Percentiles rank a stretch among this genome's conserved stretches.
phyloP scores from a whole-genome alignment of 306 rosid species.

The Geum urbanum region DNA sequence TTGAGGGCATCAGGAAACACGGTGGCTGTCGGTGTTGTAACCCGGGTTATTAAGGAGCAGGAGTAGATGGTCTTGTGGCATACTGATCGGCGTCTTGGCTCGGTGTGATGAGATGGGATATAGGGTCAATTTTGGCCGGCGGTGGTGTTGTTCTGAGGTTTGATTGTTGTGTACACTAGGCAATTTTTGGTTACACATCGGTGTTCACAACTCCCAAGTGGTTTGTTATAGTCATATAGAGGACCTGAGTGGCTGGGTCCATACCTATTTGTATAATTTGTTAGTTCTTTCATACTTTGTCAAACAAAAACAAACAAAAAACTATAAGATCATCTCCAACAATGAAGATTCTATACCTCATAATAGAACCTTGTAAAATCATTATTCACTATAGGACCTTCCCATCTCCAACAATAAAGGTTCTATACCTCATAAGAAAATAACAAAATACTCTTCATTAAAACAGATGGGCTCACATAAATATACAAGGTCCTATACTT shows the following conservation, averaged over 20 bases:
- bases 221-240: not conserved
- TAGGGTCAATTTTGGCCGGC: not conserved
- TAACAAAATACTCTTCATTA: too few species aligned
- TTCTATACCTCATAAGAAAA: too few species aligned
- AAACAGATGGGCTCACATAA: too few species aligned
- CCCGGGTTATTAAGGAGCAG: slow-evolving; percentile 54
- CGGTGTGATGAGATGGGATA: too few species aligned
- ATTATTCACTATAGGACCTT: too few species aligned
- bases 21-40: slow-evolving; percentile 71
- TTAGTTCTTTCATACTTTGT: slow-evolving; percentile 14
- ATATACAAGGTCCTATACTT: too few species aligned
- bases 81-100: too few species aligned
- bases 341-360: too few species aligned
- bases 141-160: slow-evolving; percentile 1
- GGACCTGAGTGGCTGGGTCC: not conserved
- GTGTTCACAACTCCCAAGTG: not conserved
- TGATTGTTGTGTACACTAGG: slow-evolving; percentile 2
- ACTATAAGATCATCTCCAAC: too few species aligned
- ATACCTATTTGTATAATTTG: not conserved
- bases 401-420: too few species aligned
- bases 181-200: not conserved
- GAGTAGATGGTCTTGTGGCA: slow-evolving; percentile 11
- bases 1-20: slow-evolving; percentile 83
- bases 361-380: too few species aligned
- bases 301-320: not conserved